These are phyloP conservation scores for Gracilaria gracilis DNA, from an alignment of 23 red algal species.

Conservation along the genomic window DNA sequence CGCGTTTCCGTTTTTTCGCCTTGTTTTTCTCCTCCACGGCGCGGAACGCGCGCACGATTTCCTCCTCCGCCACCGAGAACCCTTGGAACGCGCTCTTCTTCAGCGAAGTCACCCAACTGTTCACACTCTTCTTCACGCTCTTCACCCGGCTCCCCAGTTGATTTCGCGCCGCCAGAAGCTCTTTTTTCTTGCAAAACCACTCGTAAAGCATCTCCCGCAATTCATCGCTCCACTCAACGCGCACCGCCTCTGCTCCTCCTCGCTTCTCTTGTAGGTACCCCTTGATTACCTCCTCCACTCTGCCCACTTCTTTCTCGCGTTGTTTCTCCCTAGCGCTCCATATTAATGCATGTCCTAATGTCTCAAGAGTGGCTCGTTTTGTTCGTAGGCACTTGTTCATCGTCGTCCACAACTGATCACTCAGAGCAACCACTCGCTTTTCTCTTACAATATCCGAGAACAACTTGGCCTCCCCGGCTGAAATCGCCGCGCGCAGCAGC, in stretches of 20 bases:
- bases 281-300: constrained; percentile 31
- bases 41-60: constrained; percentile 35
- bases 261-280: constrained; percentile 37
- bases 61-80: constrained; percentile 46
- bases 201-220: constrained; percentile 57
- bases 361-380: constrained; percentile 54
- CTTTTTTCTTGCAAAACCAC: constrained; percentile 55
- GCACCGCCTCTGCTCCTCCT: constrained; percentile 20
- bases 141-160: constrained; percentile 46
- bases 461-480: constrained; percentile 44
- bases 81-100: constrained; percentile 52
- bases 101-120: constrained; percentile 50
- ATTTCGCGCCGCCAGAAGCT: constrained; percentile 59
- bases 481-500: constrained; percentile 47
- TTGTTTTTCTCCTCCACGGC: constrained; percentile 61
- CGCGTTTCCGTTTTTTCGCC: constrained; percentile 53
- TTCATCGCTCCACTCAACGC: constrained; percentile 36
- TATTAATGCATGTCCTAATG: constrained; percentile 61
- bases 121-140: constrained; percentile 52
- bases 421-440: constrained; percentile 36
- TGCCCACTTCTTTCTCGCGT: constrained; percentile 34
- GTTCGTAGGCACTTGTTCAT: constrained; percentile 44
- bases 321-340: constrained; percentile 43
- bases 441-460: constrained; percentile 56
- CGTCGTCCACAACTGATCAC: constrained; percentile 35